These are phyloP conservation scores for Xylariaceae sp. DNA, from an alignment of 2,329 filamentous ascomycete genomes.

Conservation along the genomic window DNA sequence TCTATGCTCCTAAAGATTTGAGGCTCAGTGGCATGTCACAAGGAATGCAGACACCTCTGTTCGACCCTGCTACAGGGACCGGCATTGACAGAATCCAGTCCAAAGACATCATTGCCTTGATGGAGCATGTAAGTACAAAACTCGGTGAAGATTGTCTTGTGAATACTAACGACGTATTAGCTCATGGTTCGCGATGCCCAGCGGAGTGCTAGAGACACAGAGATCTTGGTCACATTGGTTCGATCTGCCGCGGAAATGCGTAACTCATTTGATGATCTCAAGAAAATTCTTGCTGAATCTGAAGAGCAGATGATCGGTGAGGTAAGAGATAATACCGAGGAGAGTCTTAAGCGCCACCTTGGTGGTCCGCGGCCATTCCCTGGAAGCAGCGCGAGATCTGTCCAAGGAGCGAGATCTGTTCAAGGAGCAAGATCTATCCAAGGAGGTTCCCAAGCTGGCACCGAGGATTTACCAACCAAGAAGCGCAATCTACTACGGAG, in stretches of 20 bases:
- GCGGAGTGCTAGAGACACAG: slow-evolving; percentile 92
- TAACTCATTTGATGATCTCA: slow-evolving; percentile 94
- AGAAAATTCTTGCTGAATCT: slow-evolving; percentile 87
- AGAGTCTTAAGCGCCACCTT: slow-evolving; percentile 80
- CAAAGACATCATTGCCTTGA: slow-evolving; percentile 94
- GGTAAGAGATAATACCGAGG: slow-evolving; percentile 87
- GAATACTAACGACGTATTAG: slow-evolving; percentile 48
- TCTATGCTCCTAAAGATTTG: slow-evolving; percentile 64
- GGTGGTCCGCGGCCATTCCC: slow-evolving; percentile 88
- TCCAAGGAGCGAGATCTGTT: slow-evolving; percentile 65
- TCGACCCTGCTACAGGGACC: slow-evolving; percentile 85
- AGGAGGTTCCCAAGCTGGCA: slow-evolving; percentile 62
- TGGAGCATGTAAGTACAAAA: slow-evolving; percentile 79
- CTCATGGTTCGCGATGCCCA: slow-evolving; percentile 97
- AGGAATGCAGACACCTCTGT: slow-evolving; percentile 86
- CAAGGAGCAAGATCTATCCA: slow-evolving; percentile 66
- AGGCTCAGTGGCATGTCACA: slow-evolving; percentile 89
- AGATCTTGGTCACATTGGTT: slow-evolving; percentile 93
- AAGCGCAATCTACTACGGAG: slow-evolving; percentile 93
- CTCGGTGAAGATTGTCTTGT: background rate
- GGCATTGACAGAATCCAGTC: slow-evolving; percentile 93
- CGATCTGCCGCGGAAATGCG: slow-evolving; percentile 96
- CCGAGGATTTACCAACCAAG: slow-evolving; percentile 71
- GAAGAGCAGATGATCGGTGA: slow-evolving; percentile 88
- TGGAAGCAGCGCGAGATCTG: slow-evolving; percentile 64